phyloP scores from a whole-genome alignment of 176 grass and related monocot species.

The Tillandsia fasciculata region DNA sequence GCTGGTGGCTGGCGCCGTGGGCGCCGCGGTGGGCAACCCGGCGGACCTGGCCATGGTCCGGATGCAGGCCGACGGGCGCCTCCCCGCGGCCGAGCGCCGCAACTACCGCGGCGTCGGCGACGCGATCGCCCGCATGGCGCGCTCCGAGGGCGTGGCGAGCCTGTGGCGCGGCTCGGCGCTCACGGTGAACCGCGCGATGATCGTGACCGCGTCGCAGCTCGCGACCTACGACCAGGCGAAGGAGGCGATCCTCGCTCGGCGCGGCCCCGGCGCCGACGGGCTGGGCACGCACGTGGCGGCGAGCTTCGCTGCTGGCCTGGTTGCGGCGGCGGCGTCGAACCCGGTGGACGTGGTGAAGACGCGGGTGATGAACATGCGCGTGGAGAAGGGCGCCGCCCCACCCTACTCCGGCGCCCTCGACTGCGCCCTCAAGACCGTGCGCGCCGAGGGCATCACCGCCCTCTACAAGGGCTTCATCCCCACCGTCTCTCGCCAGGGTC shows the following conservation, averaged over 20 bases:
- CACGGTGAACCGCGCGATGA: slow-evolving; percentile 88
- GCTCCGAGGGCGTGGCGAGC: slow-evolving; percentile 67
- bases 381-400: slow-evolving; percentile 37
- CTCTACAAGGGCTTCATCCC: slow-evolving; percentile 95
- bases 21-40: slow-evolving; percentile 80
- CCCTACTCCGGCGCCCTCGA: slow-evolving; percentile 76
- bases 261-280: slow-evolving; percentile 35
- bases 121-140: slow-evolving; percentile 61
- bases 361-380: slow-evolving; percentile 90
- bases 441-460: slow-evolving; percentile 60
- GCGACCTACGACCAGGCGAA: slow-evolving; percentile 87
- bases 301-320: slow-evolving; percentile 62
- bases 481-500: slow-evolving; percentile 80
- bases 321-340: slow-evolving; percentile 57
- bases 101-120: slow-evolving; percentile 79
- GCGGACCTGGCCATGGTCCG: slow-evolving; percentile 94
- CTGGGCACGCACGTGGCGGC: slow-evolving; percentile 67
- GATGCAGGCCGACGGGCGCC: slow-evolving; percentile 88
- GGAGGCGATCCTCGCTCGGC: slow-evolving; percentile 60
- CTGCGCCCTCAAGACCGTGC: slow-evolving; percentile 72
- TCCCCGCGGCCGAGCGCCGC: slow-evolving; percentile 63
- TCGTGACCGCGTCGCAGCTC: slow-evolving; percentile 79
- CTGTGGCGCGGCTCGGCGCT: slow-evolving; percentile 71
- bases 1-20: slow-evolving; percentile 64
- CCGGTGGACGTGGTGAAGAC: slow-evolving; percentile 80